Conservation (phyloP, 371 early-diverging fungal genomes). For the Mortierella polycephala region DNA sequence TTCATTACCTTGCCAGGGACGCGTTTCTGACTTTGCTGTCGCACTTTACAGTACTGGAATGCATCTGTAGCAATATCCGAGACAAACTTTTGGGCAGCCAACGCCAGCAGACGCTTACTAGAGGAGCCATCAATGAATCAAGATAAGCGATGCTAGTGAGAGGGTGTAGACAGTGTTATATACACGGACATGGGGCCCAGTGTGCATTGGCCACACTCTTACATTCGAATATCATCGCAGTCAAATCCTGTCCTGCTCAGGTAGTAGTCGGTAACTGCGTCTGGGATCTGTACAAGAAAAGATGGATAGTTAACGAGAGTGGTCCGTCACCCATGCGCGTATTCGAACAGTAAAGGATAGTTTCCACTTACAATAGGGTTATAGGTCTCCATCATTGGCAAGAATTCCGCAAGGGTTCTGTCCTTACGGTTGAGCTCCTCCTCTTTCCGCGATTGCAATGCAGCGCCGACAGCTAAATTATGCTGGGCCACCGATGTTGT, state of each 20-base stretch:
- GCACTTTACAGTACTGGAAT: conserved; percentile 90
- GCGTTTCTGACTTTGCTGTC: conserved; percentile 76
- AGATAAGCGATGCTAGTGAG: neutral
- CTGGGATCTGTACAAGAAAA: conserved; percentile 83
- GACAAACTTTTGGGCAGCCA: conserved; percentile 96
- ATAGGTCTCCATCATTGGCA: conserved; percentile 89
- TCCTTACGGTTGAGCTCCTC: conserved; percentile 68
- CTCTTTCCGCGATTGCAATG: conserved; percentile 55
- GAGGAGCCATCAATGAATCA: neutral
- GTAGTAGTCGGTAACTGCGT: conserved; percentile 96
- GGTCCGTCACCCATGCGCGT: neutral
- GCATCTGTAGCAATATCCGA: conserved; percentile 96
- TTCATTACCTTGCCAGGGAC: conserved; percentile 56
- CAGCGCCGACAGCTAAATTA: conserved; percentile 43
- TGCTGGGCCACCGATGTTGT: conserved; percentile 37
- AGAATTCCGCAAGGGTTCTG: conserved; percentile 83
- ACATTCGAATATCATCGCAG: conserved; percentile 91
- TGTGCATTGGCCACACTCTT: conserved; percentile 37
- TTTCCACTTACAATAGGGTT: conserved; percentile 78
- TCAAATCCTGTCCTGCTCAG: conserved; percentile 94
- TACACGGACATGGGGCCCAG: too few species aligned
- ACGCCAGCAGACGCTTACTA: conserved; percentile 88
- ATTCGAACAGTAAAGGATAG: neutral
- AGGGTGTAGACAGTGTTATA: neutral
- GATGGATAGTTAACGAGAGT: neutral